Evolutionary conservation across 139 green algal genomes (phyloP).

Genomic region (Spirogloea muscicola): DNA sequence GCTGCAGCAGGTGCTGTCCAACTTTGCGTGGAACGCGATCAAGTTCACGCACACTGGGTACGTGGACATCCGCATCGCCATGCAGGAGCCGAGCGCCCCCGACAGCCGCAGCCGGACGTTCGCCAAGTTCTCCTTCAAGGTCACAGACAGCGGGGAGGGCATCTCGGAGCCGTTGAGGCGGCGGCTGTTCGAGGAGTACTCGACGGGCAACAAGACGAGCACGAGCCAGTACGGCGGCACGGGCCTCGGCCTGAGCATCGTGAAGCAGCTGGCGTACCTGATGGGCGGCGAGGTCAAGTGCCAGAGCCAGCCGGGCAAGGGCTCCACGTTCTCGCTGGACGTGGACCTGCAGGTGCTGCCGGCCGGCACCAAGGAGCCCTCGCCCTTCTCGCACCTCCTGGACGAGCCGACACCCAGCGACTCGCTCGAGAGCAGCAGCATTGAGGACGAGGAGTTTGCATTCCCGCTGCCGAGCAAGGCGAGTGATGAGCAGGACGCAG

Average conservation of each 20-base stretch:
- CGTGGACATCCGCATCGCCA: constrained; percentile 25
- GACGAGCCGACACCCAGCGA: no score
- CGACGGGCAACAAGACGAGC: constrained; percentile 18
- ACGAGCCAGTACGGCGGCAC: constrained; percentile 23
- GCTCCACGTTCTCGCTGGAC: constrained; percentile 27
- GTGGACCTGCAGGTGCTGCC: constrained; percentile 19
- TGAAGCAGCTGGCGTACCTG: constrained; percentile 6
- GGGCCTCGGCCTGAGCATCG: constrained; percentile 9
- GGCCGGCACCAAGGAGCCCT: background rate
- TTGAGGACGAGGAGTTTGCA: no score
- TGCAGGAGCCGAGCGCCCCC: constrained; percentile 1
- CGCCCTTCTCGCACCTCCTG: no score
- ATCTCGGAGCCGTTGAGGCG: constrained; percentile 10
- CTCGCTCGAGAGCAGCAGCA: no score
- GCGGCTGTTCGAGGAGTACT: constrained; percentile 21
- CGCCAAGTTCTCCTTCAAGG: constrained; percentile 14
- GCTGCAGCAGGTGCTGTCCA: constrained; percentile 31
- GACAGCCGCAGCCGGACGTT: no score
- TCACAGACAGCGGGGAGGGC: constrained; percentile 25
- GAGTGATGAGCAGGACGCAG: no score
- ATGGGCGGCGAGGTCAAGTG: constrained; percentile 33
- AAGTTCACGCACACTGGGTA: constrained; percentile 33
- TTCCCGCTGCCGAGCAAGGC: no score
- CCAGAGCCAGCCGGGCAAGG: constrained; percentile 22
- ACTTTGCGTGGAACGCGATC: constrained; percentile 43